phyloP scores from a whole-genome alignment of 805 yeast species.

The Candida caryicola region DNA sequence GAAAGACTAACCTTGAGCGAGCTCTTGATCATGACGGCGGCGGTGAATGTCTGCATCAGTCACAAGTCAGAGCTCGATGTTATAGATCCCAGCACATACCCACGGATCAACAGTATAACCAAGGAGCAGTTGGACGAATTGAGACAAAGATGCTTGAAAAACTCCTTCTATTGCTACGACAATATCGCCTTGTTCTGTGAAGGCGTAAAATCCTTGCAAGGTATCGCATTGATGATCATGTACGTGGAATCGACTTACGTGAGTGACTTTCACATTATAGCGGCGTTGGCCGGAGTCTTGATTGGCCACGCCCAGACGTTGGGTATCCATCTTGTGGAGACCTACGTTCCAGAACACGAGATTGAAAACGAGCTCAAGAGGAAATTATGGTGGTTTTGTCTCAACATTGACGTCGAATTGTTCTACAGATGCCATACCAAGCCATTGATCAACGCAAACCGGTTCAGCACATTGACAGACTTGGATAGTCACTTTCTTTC shows the following conservation, averaged over 20 bases:
- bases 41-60: conserved; percentile 10
- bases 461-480: conserved; percentile 29
- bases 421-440: conserved; percentile 49
- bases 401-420: conserved; percentile 43
- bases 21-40: conserved; percentile 17
- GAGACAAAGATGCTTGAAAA: conserved; percentile 7
- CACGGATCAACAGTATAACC: neutral
- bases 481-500: conserved; percentile 13
- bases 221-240: conserved; percentile 44
- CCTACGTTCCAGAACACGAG: conserved; percentile 31
- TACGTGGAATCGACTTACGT: conserved; percentile 30
- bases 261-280: conserved; percentile 36
- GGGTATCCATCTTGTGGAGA: conserved; percentile 54
- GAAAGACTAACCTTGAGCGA: conserved; percentile 10
- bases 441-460: conserved; percentile 42
- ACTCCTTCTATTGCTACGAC: conserved; percentile 51
- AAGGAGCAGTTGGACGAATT: conserved; percentile 1
- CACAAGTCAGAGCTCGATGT: conserved; percentile 6
- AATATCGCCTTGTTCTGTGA: conserved; percentile 48
- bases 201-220: conserved; percentile 51
- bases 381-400: conserved; percentile 50
- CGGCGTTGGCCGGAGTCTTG: conserved; percentile 43
- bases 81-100: conserved; percentile 5
- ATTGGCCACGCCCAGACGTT: conserved; percentile 54
- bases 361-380: conserved; percentile 39